Conservation (phyloP, 352 stramenopile species). For the Globisporangium irregulare region DNA sequence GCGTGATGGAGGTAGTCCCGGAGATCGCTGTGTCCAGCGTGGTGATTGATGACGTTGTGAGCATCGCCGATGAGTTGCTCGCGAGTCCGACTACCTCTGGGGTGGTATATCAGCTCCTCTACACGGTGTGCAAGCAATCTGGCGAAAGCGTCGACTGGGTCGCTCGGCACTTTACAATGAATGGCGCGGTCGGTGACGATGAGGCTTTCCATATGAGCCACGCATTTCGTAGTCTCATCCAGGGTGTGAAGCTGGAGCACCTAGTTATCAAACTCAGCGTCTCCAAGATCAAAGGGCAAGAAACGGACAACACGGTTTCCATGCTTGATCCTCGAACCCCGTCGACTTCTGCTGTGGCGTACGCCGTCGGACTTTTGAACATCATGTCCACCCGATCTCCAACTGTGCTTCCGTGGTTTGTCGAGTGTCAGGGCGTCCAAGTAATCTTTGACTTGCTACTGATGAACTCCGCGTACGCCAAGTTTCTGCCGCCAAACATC, state of each 20-base stretch:
- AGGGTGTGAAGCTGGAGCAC: conserved; percentile 9
- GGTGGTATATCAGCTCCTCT: conserved; percentile 15
- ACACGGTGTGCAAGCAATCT: conserved; percentile 10
- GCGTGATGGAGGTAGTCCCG: not conserved
- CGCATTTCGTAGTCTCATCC: conserved; percentile 4
- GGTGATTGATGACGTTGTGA: not conserved
- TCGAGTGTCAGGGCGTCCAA: conserved; percentile 4
- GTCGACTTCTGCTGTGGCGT: conserved; percentile 13
- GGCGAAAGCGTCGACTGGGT: not conserved
- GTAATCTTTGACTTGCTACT: conserved; percentile 13
- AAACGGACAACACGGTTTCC: conserved; percentile 7
- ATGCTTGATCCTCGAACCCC: conserved; percentile 17
- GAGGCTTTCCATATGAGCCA: not conserved
- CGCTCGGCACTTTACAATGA: conserved; percentile 1
- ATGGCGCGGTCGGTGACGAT: not conserved
- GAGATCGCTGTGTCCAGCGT: not conserved
- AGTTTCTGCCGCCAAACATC: not conserved
- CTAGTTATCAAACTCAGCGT: conserved; percentile 5
- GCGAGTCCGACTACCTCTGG: conserved; percentile 1
- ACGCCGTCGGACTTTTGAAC: conserved; percentile 7
- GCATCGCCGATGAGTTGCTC: conserved; percentile 7
- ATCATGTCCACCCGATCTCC: not conserved
- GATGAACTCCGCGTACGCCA: conserved; percentile 1
- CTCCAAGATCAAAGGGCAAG: conserved; percentile 8
- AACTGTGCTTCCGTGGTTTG: conserved; percentile 4